These are phyloP conservation scores for Arthrobotrys musiformis DNA, from an alignment of 2,329 filamentous ascomycete species.

Conservation along the genomic window DNA sequence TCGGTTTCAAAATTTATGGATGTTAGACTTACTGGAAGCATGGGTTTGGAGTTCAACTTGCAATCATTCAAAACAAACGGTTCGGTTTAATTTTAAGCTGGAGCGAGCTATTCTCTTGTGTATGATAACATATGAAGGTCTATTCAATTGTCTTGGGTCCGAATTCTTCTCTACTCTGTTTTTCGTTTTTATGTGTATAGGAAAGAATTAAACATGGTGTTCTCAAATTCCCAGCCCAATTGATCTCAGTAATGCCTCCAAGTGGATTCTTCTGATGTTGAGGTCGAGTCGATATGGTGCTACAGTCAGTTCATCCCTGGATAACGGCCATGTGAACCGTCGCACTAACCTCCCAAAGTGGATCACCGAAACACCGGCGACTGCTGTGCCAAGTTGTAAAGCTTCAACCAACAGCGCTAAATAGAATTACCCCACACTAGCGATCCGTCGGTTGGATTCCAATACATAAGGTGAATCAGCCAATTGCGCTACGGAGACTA, in stretches of 20 bases:
- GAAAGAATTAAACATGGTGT: constrained; percentile 13
- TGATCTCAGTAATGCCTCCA: not conserved
- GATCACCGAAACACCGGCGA: constrained; percentile 47
- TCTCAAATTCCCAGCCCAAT: not conserved
- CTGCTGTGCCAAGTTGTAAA: constrained; percentile 32
- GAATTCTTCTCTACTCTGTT: constrained; percentile 9
- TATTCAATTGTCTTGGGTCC: too few relatives aligned
- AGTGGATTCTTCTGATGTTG: constrained; percentile 1
- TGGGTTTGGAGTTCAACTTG: constrained; percentile 54
- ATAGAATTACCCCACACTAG: constrained; percentile 40
- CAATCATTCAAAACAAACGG: constrained; percentile 32
- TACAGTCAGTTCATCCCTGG: constrained; percentile 21
- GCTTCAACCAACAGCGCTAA: constrained; percentile 37
- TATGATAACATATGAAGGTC: constrained; percentile 45
- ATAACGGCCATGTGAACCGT: constrained; percentile 29
- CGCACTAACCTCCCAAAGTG: constrained; percentile 26
- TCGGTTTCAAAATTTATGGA: constrained; percentile 26
- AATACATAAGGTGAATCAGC: constrained; percentile 48
- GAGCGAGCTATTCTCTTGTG: constrained; percentile 48
- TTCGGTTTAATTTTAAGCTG: constrained; percentile 45
- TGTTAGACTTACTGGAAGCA: constrained; percentile 49
- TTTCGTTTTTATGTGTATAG: constrained; percentile 20
- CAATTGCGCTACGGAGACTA: constrained; percentile 11
- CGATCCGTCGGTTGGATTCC: constrained; percentile 33
- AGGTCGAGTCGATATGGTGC: constrained; percentile 14